Percentiles rank a stretch among this genome's conserved stretches.
These are phyloP conservation scores for Kwoniella sp. DNA, from an alignment of 768 basidiomycete species.

Conservation along the genomic window DNA sequence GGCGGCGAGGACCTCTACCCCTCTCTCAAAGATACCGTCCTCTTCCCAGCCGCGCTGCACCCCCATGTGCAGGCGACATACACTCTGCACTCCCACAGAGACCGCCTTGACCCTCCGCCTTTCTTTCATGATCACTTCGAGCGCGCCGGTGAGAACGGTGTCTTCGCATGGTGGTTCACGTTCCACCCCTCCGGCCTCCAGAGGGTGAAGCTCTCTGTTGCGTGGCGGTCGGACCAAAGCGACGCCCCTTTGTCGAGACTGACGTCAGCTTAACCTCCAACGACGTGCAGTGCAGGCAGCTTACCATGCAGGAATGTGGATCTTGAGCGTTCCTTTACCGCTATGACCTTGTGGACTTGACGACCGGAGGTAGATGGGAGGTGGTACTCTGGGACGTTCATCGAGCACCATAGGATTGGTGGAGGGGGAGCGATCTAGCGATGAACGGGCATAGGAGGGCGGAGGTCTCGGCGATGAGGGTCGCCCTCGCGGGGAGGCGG, in stretches of 20 bases:
- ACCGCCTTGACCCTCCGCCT: constrained; percentile 29
- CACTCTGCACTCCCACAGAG: constrained; percentile 31
- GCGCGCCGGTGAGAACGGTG: constrained; percentile 36
- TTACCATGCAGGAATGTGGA: constrained; percentile 37
- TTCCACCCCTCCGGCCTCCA: constrained; percentile 11
- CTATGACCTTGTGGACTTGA: constrained; percentile 14
- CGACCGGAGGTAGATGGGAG: constrained; percentile 30
- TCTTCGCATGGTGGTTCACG: constrained; percentile 39
- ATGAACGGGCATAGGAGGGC: constrained; percentile 23
- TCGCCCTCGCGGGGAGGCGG: constrained; percentile 9
- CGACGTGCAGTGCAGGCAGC: neutral
- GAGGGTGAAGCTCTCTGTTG: constrained; percentile 22
- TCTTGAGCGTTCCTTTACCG: constrained; percentile 27
- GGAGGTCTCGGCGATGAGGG: constrained; percentile 14
- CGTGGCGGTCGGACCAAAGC: constrained; percentile 31
- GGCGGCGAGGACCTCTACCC: constrained; percentile 27
- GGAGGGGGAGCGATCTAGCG: constrained; percentile 24
- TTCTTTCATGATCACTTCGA: constrained; percentile 47
- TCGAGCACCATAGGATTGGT: constrained; percentile 18
- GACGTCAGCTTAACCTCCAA: neutral
- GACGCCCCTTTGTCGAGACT: constrained; percentile 23
- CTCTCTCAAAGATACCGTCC: constrained; percentile 40
- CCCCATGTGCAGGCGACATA: constrained; percentile 33
- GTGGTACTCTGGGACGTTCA: constrained; percentile 25
- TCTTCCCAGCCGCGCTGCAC: constrained; percentile 36